Base-by-base conservation (phyloP, 2,329 filamentous ascomycete genomes). In the Fusarium succisae region DNA sequence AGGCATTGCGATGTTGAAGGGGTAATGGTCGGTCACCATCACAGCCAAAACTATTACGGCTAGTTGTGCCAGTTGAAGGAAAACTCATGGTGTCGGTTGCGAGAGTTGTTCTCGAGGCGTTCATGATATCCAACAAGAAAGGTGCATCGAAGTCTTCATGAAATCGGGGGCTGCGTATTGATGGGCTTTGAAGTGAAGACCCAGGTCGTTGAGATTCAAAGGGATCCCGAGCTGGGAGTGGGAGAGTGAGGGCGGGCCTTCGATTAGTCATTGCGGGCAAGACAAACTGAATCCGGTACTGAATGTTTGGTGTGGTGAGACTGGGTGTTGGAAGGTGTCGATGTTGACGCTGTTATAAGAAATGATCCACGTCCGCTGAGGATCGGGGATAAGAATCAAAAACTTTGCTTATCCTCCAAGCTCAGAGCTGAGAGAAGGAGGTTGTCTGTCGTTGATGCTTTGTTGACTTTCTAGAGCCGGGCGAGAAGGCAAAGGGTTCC, bases 71-170 rank as follows among this genome's bases (percentile, higher is more conserved):
- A 24, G 76, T 72, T 15, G 73, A 78, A 44, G 79, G 76, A 20
- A 74, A 80, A 56, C 74, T 78, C 63, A 77, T 77, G 54, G 53
- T 66, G 30, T 79, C 76, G 47, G 78, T 80, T 28, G 77, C 69
- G 35, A 78, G 72, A 5, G 79, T 79, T 24, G 77, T 79, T 38
- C 72, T 73, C 2, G 80, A 80, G 50, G 79, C 76, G 59, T 82
- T 80, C 69, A 82, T 69, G 37, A 83, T 76, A 13, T 78, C 79
- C 69, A 80, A 79, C 41, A 80, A 83, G 69, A 83, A 83, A 22
- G 82, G 82, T 5, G 82, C 82, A 66, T 83, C 79, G 65, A 83
- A 83, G 62, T 83, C 80, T 70, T 83, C 82, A 67, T 66, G 79
- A 69, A 83, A 83, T 38, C 81, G 80, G 20, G 82, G 82, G 55